Evolutionary conservation across 495 filamentous ascomycete species (phyloP).

Genomic region (Podospora pseudocomata): DNA sequence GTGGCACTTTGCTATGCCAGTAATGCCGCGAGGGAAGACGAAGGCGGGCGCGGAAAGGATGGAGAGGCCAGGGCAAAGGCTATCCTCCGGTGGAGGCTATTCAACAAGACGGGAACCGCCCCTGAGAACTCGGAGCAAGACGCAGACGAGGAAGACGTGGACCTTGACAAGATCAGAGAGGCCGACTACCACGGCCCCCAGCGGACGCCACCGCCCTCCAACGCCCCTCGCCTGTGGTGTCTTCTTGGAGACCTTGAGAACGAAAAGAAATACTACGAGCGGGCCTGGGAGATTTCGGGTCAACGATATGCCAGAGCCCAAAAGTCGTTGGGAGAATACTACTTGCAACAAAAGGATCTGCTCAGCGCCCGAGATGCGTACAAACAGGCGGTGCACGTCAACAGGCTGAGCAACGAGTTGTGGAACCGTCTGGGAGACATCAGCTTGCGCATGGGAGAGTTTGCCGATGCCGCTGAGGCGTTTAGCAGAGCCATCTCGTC

Average conservation of each 20-base stretch:
- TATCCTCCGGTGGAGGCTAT: conserved; percentile 74
- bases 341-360: conserved; percentile 60
- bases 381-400: conserved; percentile 66
- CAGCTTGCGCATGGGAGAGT: conserved; percentile 69
- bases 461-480: conserved; percentile 76
- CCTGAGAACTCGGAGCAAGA: conserved; percentile 33
- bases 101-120: conserved; percentile 50
- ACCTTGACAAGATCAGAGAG: conserved; percentile 49
- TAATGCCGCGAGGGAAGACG: conserved; percentile 61
- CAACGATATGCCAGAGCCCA: conserved; percentile 81
- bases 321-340: conserved; percentile 75
- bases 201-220: conserved; percentile 64
- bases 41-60: conserved; percentile 44
- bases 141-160: conserved; percentile 49
- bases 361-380: conserved; percentile 76
- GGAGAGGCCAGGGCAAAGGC: conserved; percentile 74
- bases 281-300: conserved; percentile 83
- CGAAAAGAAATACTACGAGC: conserved; percentile 68
- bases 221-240: conserved; percentile 87
- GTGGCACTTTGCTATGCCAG: conserved; percentile 78
- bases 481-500: conserved; percentile 68
- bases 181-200: conserved; percentile 56
- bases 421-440: conserved; percentile 94
- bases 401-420: conserved; percentile 70
- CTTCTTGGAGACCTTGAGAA: conserved; percentile 89